Base-by-base conservation (phyloP, 2,329 filamentous ascomycete genomes). In the Orbilia oligospora region DNA sequence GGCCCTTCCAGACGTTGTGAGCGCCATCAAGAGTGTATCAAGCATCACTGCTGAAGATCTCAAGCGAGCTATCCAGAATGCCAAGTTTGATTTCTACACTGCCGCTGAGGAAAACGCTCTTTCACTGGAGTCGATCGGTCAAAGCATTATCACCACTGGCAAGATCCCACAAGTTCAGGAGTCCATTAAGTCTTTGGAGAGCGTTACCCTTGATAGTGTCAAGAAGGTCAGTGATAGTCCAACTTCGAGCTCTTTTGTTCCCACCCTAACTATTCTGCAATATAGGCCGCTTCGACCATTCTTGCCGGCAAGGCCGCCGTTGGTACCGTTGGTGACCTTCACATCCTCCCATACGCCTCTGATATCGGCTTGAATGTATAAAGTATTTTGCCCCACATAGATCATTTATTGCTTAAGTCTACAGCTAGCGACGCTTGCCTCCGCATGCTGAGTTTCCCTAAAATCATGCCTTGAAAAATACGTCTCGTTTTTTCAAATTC, bases 321-420 rank as follows among this genome's bases (percentile, higher is more conserved):
- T 80, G 92, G 93, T 80, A 89, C 93, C 76, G 94, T 98, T 80
- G 96, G 96, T 85, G 96, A 99, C 85, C 89, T 99, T 83, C 92
- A 93, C 86, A 89, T 91, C 83, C 90, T 99, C 84, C 96, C 96
- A 73, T 99, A 91, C 84, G 96, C 94, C 81, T 93, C 94, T 86
- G 96, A 99, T 84, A 88, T 99, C 85, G 97, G 95, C 83, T 89
- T 99, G 84, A 93, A 91, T 85, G 93, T 97, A 89, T 99, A 97
- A 79, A 77, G 38, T 46, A 67, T 27, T 51, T 16, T 65, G 20
- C 49, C 30, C 33, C 30, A 36, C 36, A 67, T 77, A 77, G 67
- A 77, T 48, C 51, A 49, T 64, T 71, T 61, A 27, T 77, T 46
- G 56, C 33, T 63, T 61, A 33, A 46, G 44, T 44, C 24, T 64